Conservation (phyloP, 2,329 filamentous ascomycete genomes). For the Aplosporella prunicola region DNA sequence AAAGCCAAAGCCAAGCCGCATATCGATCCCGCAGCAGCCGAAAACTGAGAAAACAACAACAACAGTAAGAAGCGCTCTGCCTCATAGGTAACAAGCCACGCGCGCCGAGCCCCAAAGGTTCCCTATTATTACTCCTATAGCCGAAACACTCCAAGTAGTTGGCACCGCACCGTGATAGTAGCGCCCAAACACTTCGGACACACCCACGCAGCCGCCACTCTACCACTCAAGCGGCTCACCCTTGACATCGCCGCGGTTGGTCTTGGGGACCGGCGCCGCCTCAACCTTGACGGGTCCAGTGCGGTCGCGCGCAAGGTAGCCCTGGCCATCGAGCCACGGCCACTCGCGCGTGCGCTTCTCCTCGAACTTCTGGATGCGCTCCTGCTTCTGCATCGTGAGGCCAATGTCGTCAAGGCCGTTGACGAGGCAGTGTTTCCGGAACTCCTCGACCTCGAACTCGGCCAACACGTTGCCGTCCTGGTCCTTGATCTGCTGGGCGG, state of each 20-base stretch:
- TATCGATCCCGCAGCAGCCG: too few relatives aligned
- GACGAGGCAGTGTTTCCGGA: constrained; percentile 86
- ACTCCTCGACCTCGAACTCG: constrained; percentile 80
- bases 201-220: too few relatives aligned
- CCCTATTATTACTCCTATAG: too few relatives aligned
- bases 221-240: constrained; percentile 85
- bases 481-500: constrained; percentile 73
- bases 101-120: too few relatives aligned
- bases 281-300: constrained; percentile 52
- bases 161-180: too few relatives aligned
- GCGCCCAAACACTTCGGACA: too few relatives aligned
- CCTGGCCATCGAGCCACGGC: constrained; percentile 84
- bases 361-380: constrained; percentile 82
- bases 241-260: constrained; percentile 76
- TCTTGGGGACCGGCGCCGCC: constrained; percentile 68
- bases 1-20: too few relatives aligned
- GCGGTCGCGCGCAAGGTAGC: constrained; percentile 56
- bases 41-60: too few relatives aligned
- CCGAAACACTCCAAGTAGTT: too few relatives aligned
- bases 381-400: constrained; percentile 82
- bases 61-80: too few relatives aligned
- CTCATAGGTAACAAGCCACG: too few relatives aligned
- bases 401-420: constrained; percentile 96
- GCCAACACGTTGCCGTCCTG: constrained; percentile 64
- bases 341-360: constrained; percentile 63